Base-by-base conservation (phyloP, 106 monocot genomes). In the Acanthochlamys bracteata region DNA sequence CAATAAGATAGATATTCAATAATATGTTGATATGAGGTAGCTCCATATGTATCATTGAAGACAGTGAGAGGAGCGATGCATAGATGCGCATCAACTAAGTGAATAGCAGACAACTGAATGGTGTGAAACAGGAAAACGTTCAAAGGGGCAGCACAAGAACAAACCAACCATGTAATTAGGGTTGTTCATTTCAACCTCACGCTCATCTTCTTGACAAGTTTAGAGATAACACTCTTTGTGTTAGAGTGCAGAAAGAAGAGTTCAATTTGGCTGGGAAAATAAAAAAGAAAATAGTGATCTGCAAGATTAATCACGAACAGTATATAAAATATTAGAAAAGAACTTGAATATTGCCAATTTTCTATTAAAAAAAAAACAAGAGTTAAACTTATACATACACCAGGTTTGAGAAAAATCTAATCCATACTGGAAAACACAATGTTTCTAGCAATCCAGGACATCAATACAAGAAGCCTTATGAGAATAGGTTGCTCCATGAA, bases 181-280 rank as follows among this genome's bases (percentile, higher is more conserved):
- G 33, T 33, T 6, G 6, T 33, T 1, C 33, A 33, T 33, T 33
- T 33, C 4, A 95, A 90, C 76, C 84, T 63, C 67, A 96, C 77
- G 66, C 90, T 65, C 77, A 96, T 64, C 63, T 80, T 77, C 77
- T 79, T 96, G 21, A 71, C 72, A 59, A 90, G 87, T 73, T 80
- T 96, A 55, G 66, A 72, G 0, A 96, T 82, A 59, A 88, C 71
- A 64, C 72, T 96, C 68, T 80, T 90, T 43, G 87, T 82, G 78
- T 87, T 96, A 61, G 95, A 84, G 66, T 96, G 95, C 66, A 96
- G 95, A 65, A 85, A 96, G 80, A 96, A 96, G 62, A 96, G 80
- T 68, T 96, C 95, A 74, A 90, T 90, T 85, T 96, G 95, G 19
- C 95, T 90, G 68, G 95, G 95, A 72, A 95, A 90, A 77, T 95